Evolutionary conservation across 2,329 filamentous ascomycete genomes (phyloP).

Genomic region (Sclerotinia sclerotiorum): DNA sequence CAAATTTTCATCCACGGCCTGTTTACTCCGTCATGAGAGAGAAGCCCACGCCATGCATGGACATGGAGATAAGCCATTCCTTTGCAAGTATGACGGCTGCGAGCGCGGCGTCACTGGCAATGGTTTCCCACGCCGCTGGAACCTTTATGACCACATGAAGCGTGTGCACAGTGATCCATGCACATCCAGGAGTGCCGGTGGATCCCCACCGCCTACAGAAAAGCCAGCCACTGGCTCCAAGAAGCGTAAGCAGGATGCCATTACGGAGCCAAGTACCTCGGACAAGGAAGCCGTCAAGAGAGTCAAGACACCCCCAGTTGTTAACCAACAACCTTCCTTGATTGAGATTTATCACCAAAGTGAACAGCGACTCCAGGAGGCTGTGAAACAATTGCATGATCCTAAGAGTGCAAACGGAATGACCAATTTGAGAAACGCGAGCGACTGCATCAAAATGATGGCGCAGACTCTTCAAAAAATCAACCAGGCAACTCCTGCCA

Average conservation of each 20-base stretch:
- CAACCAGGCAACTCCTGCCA: conserved; percentile 28
- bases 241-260: conserved; percentile 39
- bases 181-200: conserved; percentile 29
- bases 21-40: conserved; percentile 88
- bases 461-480: conserved; percentile 36
- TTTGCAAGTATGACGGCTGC: conserved; percentile 84
- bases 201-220: conserved; percentile 32
- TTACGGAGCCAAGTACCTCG: conserved; percentile 27
- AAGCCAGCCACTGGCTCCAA: conserved; percentile 31
- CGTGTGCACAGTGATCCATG: conserved; percentile 69
- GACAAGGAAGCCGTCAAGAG: conserved; percentile 36
- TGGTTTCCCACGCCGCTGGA: conserved; percentile 94
- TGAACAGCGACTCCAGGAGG: conserved; percentile 33
- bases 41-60: conserved; percentile 96
- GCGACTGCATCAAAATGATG: conserved; percentile 38
- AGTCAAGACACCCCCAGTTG: conserved; percentile 32
- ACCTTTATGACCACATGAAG: conserved; percentile 95
- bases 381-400: conserved; percentile 37
- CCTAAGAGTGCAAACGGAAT: conserved; percentile 35
- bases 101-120: conserved; percentile 79
- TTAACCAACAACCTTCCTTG: conserved; percentile 35
- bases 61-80: conserved; percentile 87
- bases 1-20: conserved; percentile 92
- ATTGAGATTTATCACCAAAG: conserved; percentile 37
- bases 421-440: conserved; percentile 33